Evolutionary conservation across 768 basidiomycete species (phyloP), one percentile per base, ranked within the genome.

Genomic region (Boletus speciosus): DNA sequence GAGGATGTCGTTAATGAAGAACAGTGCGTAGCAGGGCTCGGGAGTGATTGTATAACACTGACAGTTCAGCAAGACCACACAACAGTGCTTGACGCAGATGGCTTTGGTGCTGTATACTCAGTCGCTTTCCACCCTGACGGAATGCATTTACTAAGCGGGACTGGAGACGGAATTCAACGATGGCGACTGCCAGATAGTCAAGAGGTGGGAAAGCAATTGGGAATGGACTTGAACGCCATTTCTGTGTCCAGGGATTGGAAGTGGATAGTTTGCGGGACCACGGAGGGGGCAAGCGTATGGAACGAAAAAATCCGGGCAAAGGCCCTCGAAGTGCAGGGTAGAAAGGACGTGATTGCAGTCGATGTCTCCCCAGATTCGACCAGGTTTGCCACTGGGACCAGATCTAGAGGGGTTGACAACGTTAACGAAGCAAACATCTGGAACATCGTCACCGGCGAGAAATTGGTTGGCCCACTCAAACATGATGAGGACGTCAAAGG

Each of bases 71-170:
- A 21, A 49, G 38, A 42, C 4, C 11, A 19, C 4, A 3, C 25
- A 25, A 25, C 4, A 3, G 25, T 25, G 25, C 25, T 25, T 25
- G 25, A 25, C 25, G 4, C 25, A 3, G 4, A 25, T 4, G 4
- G 4, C 23, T 23, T 1, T 23, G 23, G 23, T 25, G 4, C 4
- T 4, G 4, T 25, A 4, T 25, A 4, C 4, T 0, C 29, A 29
- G 29, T 55, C 5, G 38, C 52, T 3, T 55, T 53, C 29, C 36
- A 53, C 4, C 23, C 36, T 0, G 51, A 55, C 3, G 50, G 54
- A 7, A 21, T 3, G 9, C 54, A 55, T 39, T 8, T 53, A 5
- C 23, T 32, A 3, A n/a, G 34, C 14, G 54, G 36, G 25, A 19
- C 3, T 4, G 7, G 6, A 0, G 5, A 14, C 14, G 50, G 34